These are phyloP conservation scores for Kwoniella botswanensis DNA, from an alignment of 768 basidiomycete species.

Conservation along the genomic window DNA sequence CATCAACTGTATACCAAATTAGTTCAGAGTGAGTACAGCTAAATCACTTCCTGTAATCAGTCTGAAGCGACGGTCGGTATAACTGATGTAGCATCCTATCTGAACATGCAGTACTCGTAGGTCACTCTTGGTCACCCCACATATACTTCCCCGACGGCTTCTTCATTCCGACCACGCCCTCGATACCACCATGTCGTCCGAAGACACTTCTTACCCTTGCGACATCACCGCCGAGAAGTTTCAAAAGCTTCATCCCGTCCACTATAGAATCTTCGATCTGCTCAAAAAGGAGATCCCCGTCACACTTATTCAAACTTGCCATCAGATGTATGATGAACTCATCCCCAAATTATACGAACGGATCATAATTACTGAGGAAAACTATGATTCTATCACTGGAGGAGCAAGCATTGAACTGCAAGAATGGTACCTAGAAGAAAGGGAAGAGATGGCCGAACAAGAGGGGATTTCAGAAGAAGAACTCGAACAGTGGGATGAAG, in stretches of 20 bases:
- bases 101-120: too few species aligned
- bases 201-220: accelerated
- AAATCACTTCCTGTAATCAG: too few species aligned
- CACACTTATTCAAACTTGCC: conserved; percentile 1
- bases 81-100: too few species aligned
- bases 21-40: too few species aligned
- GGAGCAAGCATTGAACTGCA: background rate
- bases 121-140: too few species aligned
- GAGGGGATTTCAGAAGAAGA: background rate
- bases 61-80: too few species aligned
- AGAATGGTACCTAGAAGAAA: background rate
- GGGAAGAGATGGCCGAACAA: background rate
- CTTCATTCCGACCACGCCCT: too few species aligned
- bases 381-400: background rate
- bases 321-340: conserved; percentile 1
- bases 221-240: background rate
- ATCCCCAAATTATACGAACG: conserved; percentile 5
- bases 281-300: conserved; percentile 3
- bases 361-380: background rate
- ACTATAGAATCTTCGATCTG: conserved; percentile 41
- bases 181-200: too few species aligned
- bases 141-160: accelerated
- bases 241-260: conserved; percentile 27
- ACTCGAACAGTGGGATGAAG: background rate
- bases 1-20: too few species aligned